Evolutionary conservation across 805 yeast species (phyloP).

Genomic region (Debaryomyces tyrocola): DNA sequence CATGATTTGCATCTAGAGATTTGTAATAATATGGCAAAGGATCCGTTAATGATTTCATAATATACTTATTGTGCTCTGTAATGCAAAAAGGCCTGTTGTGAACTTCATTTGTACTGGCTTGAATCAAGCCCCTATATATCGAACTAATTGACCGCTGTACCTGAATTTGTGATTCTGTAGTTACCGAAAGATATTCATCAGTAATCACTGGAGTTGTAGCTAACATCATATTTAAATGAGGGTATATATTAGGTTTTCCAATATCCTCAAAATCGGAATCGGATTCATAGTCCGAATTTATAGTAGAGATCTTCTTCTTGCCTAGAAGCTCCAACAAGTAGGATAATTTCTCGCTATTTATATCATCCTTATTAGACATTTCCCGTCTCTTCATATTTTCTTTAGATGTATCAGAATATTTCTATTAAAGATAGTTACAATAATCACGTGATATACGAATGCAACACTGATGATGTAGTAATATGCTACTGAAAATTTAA

Average conservation of each 20-base stretch:
- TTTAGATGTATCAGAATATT: too few relatives aligned
- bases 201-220: slow-evolving; percentile 14
- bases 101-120: slow-evolving; percentile 7
- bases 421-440: neutral
- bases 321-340: slow-evolving; percentile 22
- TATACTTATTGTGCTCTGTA: slow-evolving; percentile 44
- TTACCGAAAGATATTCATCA: slow-evolving; percentile 30
- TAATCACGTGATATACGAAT: neutral
- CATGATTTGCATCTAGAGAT: slow-evolving; percentile 81
- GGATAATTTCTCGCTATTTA: slow-evolving; percentile 8
- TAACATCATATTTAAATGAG: slow-evolving; percentile 11
- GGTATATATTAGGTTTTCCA: slow-evolving; percentile 7
- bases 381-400: neutral
- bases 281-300: slow-evolving; percentile 2
- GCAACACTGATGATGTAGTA: too few relatives aligned
- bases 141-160: slow-evolving; percentile 25
- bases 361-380: neutral
- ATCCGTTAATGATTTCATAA: slow-evolving; percentile 37
- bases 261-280: slow-evolving; percentile 24
- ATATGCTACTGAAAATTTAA: too few relatives aligned
- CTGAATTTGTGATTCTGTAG: slow-evolving; percentile 38
- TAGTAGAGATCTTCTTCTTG: slow-evolving; percentile 2
- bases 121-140: slow-evolving; percentile 26
- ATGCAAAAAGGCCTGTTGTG: slow-evolving; percentile 14
- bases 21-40: slow-evolving; percentile 52